Conservation (phyloP, 176 grass and related monocot species). For the Paspalum vaginatum region DNA sequence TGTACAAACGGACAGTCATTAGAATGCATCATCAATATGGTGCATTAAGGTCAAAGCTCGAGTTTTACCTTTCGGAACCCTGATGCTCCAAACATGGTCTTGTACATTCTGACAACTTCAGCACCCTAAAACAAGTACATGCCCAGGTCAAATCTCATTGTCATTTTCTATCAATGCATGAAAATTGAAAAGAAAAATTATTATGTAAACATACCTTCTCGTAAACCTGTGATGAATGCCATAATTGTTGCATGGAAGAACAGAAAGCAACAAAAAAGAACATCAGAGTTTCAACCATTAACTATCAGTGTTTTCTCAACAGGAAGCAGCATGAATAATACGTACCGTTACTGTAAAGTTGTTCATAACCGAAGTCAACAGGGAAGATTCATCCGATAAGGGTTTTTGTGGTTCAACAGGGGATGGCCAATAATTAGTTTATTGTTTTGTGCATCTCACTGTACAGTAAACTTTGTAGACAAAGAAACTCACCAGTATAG, state of each 20-base stretch:
- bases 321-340: slow-evolving; percentile 25
- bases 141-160: slow-evolving; percentile 28
- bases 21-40: background rate
- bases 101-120: slow-evolving; percentile 99
- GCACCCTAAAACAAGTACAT: slow-evolving; percentile 74
- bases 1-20: background rate
- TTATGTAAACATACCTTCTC: slow-evolving; percentile 72
- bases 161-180: slow-evolving; percentile 19
- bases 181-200: slow-evolving; percentile 30
- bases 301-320: slow-evolving; percentile 17
- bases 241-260: slow-evolving; percentile 35
- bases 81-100: slow-evolving; percentile 92
- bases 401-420: slow-evolving; percentile 19
- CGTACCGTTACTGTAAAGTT: slow-evolving; percentile 75
- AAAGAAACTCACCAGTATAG: slow-evolving; percentile 71
- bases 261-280: slow-evolving; percentile 32
- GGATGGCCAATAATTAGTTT: slow-evolving; percentile 24
- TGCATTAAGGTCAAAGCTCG: background rate
- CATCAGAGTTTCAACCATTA: slow-evolving; percentile 40
- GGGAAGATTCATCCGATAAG: slow-evolving; percentile 42
- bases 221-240: slow-evolving; percentile 71
- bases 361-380: slow-evolving; percentile 22
- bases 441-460: background rate
- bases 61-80: slow-evolving; percentile 86
- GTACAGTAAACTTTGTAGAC: slow-evolving; percentile 22